Percentiles rank a stretch among this genome's conserved stretches.
Evolutionary conservation across 2,329 filamentous ascomycete species (phyloP).

Genomic region (Beauveria australis): DNA sequence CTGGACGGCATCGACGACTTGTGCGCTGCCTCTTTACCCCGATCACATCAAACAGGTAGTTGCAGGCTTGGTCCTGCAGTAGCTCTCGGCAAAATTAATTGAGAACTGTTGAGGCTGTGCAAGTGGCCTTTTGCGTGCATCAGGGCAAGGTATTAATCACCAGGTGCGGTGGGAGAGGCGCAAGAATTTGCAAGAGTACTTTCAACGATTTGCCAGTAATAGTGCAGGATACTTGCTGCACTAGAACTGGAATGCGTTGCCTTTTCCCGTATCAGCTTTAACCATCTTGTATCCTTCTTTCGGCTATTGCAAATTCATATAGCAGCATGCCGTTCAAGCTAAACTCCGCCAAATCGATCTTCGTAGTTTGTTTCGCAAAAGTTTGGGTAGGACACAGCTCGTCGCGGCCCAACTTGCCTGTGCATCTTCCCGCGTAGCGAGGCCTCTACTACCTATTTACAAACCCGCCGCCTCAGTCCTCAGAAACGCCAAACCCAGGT

Average conservation of each 20-base stretch:
- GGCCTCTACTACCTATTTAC: neutral
- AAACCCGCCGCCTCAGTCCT: neutral
- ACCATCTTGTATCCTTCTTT: neutral
- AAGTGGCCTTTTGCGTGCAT: too few relatives aligned
- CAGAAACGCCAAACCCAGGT: neutral
- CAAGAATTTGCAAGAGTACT: too few relatives aligned
- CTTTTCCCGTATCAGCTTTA: neutral
- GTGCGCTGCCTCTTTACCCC: neutral
- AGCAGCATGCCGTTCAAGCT: neutral
- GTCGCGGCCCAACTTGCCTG: neutral
- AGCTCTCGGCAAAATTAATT: neutral
- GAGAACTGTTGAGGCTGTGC: neutral
- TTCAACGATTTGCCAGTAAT: too few relatives aligned
- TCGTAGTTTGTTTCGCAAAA: conserved; percentile 2
- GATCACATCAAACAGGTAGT: neutral
- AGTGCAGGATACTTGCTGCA: neutral
- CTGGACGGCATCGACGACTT: neutral
- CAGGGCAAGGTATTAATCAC: neutral
- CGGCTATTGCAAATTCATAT: neutral
- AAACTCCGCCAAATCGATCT: neutral
- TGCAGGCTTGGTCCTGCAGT: neutral
- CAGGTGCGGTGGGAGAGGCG: neutral
- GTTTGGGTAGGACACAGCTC: neutral
- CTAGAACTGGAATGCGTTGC: too few relatives aligned
- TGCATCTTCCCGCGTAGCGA: too few relatives aligned